Conservation (phyloP, 2,329 filamentous ascomycete genomes). For the Calonectria pteridis region DNA sequence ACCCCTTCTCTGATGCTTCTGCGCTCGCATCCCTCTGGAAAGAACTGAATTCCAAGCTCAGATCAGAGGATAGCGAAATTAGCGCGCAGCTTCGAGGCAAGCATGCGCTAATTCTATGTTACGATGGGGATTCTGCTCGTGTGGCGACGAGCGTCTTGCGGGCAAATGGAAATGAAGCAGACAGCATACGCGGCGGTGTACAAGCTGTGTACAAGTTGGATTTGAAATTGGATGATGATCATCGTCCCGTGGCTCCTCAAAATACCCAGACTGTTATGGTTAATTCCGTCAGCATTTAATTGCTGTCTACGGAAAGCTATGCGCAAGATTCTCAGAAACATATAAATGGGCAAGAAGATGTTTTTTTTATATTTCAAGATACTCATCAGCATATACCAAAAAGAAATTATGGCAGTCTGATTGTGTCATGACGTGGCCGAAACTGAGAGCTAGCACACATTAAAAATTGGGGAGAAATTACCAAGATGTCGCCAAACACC, state of each 20-base stretch:
- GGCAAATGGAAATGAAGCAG: neutral
- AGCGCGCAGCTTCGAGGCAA: neutral
- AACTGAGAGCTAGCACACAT: neutral
- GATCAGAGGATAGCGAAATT: neutral
- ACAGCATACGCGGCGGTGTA: constrained; percentile 1
- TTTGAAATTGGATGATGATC: neutral
- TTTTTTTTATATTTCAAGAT: neutral
- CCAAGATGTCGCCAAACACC: neutral
- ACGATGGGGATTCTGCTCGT: neutral
- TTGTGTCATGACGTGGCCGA: neutral
- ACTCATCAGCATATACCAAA: neutral
- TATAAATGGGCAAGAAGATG: neutral
- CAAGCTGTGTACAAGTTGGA: neutral
- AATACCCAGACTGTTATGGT: neutral
- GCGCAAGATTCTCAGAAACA: neutral
- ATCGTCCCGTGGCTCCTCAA: neutral
- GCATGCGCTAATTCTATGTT: neutral
- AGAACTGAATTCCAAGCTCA: neutral
- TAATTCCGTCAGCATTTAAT: neutral
- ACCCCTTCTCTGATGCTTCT: neutral
- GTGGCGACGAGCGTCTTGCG: neutral
- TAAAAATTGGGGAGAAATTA: neutral
- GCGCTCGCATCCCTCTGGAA: neutral
- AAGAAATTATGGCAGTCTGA: neutral
- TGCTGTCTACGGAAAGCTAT: rapidly evolving